These are phyloP conservation scores for Fusarium napiforme DNA, from an alignment of 2,329 filamentous ascomycete genomes.

Conservation along the genomic window DNA sequence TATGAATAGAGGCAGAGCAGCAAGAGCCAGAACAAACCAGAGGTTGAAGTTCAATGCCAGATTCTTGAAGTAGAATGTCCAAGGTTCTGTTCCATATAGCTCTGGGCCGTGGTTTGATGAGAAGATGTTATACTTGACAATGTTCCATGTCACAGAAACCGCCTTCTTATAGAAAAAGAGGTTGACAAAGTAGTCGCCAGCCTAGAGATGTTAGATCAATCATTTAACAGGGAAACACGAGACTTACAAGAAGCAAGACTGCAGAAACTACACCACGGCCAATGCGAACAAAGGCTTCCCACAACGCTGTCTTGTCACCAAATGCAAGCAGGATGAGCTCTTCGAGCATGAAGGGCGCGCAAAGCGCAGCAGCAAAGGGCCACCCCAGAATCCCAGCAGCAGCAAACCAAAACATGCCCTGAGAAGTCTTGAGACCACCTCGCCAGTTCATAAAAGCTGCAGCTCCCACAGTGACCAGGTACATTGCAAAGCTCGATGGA, in stretches of 20 bases:
- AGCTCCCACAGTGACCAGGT: slow-evolving; percentile 85
- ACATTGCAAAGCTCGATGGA: slow-evolving; percentile 98
- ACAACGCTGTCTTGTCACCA: slow-evolving; percentile 67
- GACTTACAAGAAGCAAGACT: slow-evolving; percentile 74
- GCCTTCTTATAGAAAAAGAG: slow-evolving; percentile 86
- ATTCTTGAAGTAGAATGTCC: slow-evolving; percentile 96
- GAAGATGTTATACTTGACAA: slow-evolving; percentile 95
- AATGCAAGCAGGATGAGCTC: slow-evolving; percentile 71
- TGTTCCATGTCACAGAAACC: slow-evolving; percentile 86
- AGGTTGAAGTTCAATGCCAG: slow-evolving; percentile 93
- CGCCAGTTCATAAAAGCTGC: slow-evolving; percentile 92
- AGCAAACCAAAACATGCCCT: slow-evolving; percentile 91
- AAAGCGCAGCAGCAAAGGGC: slow-evolving; percentile 90
- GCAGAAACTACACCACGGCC: slow-evolving; percentile 74
- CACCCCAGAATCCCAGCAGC: slow-evolving; percentile 87
- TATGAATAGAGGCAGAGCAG: slow-evolving; percentile 78
- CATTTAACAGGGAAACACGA: no score
- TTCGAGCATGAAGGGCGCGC: slow-evolving; percentile 82
- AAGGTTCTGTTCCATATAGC: slow-evolving; percentile 95
- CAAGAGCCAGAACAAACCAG: slow-evolving; percentile 85
- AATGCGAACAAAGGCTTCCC: slow-evolving; percentile 69
- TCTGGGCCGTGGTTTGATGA: slow-evolving; percentile 83
- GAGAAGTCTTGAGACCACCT: slow-evolving; percentile 79
- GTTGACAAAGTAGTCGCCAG: slow-evolving; percentile 77
- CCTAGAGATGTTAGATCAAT: slow-evolving; percentile 54